phyloP scores from a whole-genome alignment of 495 filamentous ascomycete species.

The Penicillium alfredii region DNA sequence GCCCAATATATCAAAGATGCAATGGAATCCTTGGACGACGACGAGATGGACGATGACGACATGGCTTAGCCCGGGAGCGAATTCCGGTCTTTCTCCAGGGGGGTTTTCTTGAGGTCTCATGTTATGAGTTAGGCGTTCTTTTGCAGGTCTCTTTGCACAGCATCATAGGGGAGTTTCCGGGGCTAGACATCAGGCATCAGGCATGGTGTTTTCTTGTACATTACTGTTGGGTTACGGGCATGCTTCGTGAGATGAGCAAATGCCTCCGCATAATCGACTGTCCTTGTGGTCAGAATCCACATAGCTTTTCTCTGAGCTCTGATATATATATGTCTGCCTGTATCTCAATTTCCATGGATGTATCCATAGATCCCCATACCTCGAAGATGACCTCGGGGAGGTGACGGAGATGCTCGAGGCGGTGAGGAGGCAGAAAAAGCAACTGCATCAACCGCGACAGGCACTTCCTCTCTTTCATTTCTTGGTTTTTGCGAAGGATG shows the following conservation, averaged over 20 bases:
- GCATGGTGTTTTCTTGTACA: conserved; percentile 36
- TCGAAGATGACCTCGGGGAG: no score
- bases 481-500: no score
- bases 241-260: conserved; percentile 1
- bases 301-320: no score
- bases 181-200: conserved; percentile 23
- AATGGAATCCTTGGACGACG: conserved; percentile 84
- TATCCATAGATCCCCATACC: no score
- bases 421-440: conserved; percentile 23
- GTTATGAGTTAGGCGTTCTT: conserved; percentile 23
- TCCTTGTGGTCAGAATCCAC: neutral
- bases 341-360: no score
- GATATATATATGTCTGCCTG: no score
- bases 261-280: conserved; percentile 6
- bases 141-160: conserved; percentile 24
- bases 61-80: conserved; percentile 32
- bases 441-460: no score
- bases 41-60: conserved; percentile 69
- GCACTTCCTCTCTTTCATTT: conserved; percentile 1
- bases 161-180: conserved; percentile 38
- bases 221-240: conserved; percentile 24
- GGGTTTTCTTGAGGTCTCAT: conserved; percentile 6
- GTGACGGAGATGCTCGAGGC: no score
- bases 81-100: conserved; percentile 6
- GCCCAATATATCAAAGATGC: conserved; percentile 86